Base-by-base conservation (phyloP, 345 rosid genomes). In the Corchorus capsularis region DNA sequence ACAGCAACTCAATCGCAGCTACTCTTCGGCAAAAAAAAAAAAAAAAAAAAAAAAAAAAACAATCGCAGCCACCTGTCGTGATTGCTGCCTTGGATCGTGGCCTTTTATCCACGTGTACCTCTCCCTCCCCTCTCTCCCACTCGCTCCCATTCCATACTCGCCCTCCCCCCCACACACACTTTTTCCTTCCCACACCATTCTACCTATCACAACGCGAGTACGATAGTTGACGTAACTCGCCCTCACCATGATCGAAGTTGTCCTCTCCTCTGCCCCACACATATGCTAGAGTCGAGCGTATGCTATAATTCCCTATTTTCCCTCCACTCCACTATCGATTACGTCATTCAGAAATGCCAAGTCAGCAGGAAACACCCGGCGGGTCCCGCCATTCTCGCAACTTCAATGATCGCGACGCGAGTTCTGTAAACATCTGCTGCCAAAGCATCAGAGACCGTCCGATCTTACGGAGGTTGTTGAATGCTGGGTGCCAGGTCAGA, bases 401-500 rank as follows among this genome's bases (percentile, higher is more conserved):
- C 55, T 55, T 57, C 69, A 2, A 11, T 74, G 73, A 56, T 49
- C 3, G 73, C 9, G 76, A 64, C 76, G 63, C 0, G 43, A 67
- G 20, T 59, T 50, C 22, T 19, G 37, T 56, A 27, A 17, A 27
- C 12, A 17, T 65, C 20, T 8, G 57, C 73, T 64, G 72, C 73
- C 47, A 11, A 65, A 57, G 19, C 27, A 63, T 53, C 15, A 41
- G 14, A 32, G 62, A 43, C 82, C 83, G 80, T 80, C 39, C 17
- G 82, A 75, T 83, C 15, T 54, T 2, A 4, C 27, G n/a, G 65
- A 13, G 62, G 74, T 77, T 61, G 78, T 69, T 27, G 70, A 47
- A 63, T 15, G 52, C 45, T 73, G 73, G 47, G 32, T 76, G 79
- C 82, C 79, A 71, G 63, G 75, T 83, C 64, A 43, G 73, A 72